Conservation (phyloP, 805 yeast species). For the Starmera pachycereana region DNA sequence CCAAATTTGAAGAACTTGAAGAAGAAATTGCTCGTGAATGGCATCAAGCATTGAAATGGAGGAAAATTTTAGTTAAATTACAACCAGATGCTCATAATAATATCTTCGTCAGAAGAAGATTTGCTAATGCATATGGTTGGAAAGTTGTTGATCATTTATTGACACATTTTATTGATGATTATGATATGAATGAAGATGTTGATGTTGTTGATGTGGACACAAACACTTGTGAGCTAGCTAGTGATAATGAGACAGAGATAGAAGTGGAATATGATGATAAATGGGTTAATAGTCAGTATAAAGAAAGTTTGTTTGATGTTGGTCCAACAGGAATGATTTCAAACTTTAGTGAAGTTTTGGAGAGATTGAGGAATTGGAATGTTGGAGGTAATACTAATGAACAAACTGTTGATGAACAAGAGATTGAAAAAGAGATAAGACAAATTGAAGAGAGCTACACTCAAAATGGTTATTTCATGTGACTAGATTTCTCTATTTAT, state of each 20-base stretch:
- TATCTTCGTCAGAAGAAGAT: slow-evolving; percentile 58
- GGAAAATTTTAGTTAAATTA: slow-evolving; percentile 57
- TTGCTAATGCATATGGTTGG: slow-evolving; percentile 83
- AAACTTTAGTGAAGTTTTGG: slow-evolving; percentile 51
- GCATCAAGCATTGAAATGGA: slow-evolving; percentile 61
- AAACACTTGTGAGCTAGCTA: too few species aligned
- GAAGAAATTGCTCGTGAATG: slow-evolving; percentile 61
- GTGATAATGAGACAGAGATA: background rate
- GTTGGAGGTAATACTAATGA: slow-evolving; percentile 1
- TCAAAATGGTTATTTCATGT: too few species aligned
- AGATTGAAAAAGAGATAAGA: background rate
- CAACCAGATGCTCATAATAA: slow-evolving; percentile 74
- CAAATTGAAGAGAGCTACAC: background rate
- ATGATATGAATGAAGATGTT: slow-evolving; percentile 4
- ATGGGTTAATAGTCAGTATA: slow-evolving; percentile 39
- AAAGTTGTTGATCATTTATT: slow-evolving; percentile 64
- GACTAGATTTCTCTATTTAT: too few species aligned
- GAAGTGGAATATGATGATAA: slow-evolving; percentile 18
- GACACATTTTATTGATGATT: slow-evolving; percentile 38
- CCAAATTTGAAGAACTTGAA: slow-evolving; percentile 39
- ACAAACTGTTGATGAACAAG: background rate
- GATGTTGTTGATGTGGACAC: slow-evolving; percentile 7
- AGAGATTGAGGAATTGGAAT: slow-evolving; percentile 27
- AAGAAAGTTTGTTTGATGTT: slow-evolving; percentile 30
- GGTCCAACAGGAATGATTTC: slow-evolving; percentile 68